Evolutionary conservation across 225 moss, liverwort and hornwort species (phyloP), one percentile per base, ranked within the genome.

Genomic region (Rhytidiadelphus loreus): DNA sequence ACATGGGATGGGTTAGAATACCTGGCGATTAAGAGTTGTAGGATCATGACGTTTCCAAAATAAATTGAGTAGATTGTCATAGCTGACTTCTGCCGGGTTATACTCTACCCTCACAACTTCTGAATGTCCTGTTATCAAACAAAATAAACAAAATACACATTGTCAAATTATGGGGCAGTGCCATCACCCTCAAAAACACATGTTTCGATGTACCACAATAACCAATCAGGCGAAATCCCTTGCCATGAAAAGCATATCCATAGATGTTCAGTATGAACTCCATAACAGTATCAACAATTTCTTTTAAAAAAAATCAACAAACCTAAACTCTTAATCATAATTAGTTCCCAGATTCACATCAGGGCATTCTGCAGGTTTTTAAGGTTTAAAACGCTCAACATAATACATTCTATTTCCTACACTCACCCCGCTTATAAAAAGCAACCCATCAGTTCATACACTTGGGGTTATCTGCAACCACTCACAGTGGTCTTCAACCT

Each of bases 1-100:
- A 57, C 16, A 84, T 12, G 59, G 21, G 14, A 53, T n/a, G 52
- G 12, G 63, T 75, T 4, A 33, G 41, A n/a, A 68, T 85, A 96
- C 97, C 94, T 97, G 95, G 71, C 96, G 95, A 88, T 97, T 97
- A 68, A 92, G 91, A 78, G 96, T 96, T 72, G 96, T 96, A 41
- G 97, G 97, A 93, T 97, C 97, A 88, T 98, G 96, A 56, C 95
- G 94, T 43, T 82, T 75, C 96, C 97, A 98, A 59, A 98, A 96
- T 6, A 95, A 86, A 56, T 91, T 90, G 71, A 98, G 91, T 48
- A 98, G 89, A 73, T 48, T 83, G 85, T 94, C 94, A 33, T 92
- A 98, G 61, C 58, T 83, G 87, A 86, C 91, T 68, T 93, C 87
- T 16, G 81, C 79, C 61, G 96, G 96, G 62, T 96, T 95, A 55